phyloP scores from a whole-genome alignment of 2,329 filamentous ascomycete species.

The Sporothrix phasma region DNA sequence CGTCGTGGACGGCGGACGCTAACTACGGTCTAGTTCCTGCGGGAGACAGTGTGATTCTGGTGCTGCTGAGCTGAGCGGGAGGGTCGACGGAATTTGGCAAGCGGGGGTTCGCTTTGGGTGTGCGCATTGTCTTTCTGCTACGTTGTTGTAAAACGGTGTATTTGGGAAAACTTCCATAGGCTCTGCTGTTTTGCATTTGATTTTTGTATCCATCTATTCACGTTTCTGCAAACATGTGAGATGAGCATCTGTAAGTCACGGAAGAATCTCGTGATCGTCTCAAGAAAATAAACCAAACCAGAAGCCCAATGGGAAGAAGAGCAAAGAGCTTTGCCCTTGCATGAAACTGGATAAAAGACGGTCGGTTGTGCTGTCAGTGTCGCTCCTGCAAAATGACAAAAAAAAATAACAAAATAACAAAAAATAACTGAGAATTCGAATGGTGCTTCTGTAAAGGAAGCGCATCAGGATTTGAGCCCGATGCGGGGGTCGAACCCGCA shows the following conservation, averaged over 20 bases:
- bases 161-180: background rate
- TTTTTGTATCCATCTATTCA: background rate
- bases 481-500: constrained; percentile 37
- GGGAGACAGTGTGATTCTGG: constrained; percentile 80
- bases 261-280: background rate
- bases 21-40: constrained; percentile 52
- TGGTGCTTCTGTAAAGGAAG: constrained; percentile 13
- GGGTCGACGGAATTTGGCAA: background rate
- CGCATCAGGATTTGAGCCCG: constrained; percentile 35
- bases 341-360: too few species aligned
- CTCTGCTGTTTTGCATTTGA: constrained; percentile 1
- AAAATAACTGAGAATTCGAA: constrained; percentile 5
- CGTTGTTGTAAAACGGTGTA: background rate
- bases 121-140: background rate
- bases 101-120: background rate
- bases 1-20: too few species aligned
- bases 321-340: too few species aligned
- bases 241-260: too few species aligned
- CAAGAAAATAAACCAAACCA: background rate
- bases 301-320: background rate
- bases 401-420: background rate
- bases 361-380: too few species aligned
- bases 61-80: constrained; percentile 57
- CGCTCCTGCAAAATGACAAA: background rate
- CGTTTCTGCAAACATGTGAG: background rate